Evolutionary conservation across 306 rosid genomes (phyloP).

Genomic region (Vicia villosa): DNA sequence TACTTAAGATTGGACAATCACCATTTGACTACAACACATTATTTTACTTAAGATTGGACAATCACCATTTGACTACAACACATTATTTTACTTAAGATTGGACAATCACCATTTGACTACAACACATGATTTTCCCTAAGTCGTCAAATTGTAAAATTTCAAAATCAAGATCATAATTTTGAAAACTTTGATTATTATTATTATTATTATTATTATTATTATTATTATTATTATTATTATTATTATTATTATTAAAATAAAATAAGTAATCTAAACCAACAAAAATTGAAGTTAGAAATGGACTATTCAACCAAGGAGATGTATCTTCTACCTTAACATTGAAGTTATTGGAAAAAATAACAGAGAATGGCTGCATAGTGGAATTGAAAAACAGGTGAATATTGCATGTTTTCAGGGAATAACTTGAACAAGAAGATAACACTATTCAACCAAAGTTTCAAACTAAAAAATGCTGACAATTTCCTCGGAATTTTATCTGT

Average conservation of each 20-base stretch:
- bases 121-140: too few relatives aligned
- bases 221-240: background rate
- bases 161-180: too few relatives aligned
- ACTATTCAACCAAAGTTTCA: background rate
- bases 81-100: too few relatives aligned
- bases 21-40: too few relatives aligned
- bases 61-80: too few relatives aligned
- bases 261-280: background rate
- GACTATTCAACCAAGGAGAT: background rate
- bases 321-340: background rate
- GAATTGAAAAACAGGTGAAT: background rate
- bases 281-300: too few relatives aligned
- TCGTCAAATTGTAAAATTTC: too few relatives aligned
- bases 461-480: slow-evolving; percentile 6
- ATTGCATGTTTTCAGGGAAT: background rate
- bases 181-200: too few relatives aligned
- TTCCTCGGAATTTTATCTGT: background rate
- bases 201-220: background rate
- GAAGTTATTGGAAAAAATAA: background rate
- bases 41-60: too few relatives aligned
- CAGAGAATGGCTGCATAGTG: background rate
- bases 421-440: slow-evolving; percentile 11
- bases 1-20: too few relatives aligned
- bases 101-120: too few relatives aligned
- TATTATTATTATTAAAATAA: background rate